A percentile compares a stretch with the other conserved stretches of the same genome.
Evolutionary conservation across 2,329 filamentous ascomycete genomes (phyloP).

Genomic region (Fusarium sp.): DNA sequence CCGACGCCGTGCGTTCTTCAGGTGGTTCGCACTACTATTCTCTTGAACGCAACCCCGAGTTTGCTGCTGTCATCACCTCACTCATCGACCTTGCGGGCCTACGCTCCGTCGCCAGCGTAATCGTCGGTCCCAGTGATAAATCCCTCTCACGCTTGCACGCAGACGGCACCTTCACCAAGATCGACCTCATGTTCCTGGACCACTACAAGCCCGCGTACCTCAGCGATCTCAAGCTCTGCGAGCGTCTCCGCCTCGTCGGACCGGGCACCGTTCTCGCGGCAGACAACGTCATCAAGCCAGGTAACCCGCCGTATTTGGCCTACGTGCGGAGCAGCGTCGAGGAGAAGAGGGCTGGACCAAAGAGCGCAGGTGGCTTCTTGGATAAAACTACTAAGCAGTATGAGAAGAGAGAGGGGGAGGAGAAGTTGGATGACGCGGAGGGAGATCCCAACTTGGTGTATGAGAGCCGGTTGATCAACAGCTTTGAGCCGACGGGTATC

Average conservation of each 20-base stretch:
- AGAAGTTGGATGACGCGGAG: constrained; percentile 47
- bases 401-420: constrained; percentile 65
- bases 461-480: constrained; percentile 71
- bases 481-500: constrained; percentile 75
- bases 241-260: constrained; percentile 73
- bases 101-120: constrained; percentile 74
- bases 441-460: constrained; percentile 76
- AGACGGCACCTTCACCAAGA: constrained; percentile 63
- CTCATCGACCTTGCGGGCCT: constrained; percentile 82
- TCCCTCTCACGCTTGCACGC: constrained; percentile 71
- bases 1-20: constrained; percentile 69
- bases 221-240: constrained; percentile 80
- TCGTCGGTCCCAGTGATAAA: constrained; percentile 76
- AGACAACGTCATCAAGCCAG: constrained; percentile 78
- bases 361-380: constrained; percentile 51
- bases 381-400: constrained; percentile 62
- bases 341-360: constrained; percentile 64
- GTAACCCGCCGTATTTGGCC: constrained; percentile 76
- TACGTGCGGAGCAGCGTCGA: constrained; percentile 75
- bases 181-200: constrained; percentile 83
- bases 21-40: constrained; percentile 77
- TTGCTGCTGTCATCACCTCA: constrained; percentile 75
- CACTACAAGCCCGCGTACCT: constrained; percentile 84
- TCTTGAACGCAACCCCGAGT: constrained; percentile 79
- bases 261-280: constrained; percentile 73